A percentile compares a stretch with the other conserved stretches of the same genome.
These are phyloP conservation scores for Solanum peruvianum DNA, from an alignment of 257 asterid species.

Conservation along the genomic window DNA sequence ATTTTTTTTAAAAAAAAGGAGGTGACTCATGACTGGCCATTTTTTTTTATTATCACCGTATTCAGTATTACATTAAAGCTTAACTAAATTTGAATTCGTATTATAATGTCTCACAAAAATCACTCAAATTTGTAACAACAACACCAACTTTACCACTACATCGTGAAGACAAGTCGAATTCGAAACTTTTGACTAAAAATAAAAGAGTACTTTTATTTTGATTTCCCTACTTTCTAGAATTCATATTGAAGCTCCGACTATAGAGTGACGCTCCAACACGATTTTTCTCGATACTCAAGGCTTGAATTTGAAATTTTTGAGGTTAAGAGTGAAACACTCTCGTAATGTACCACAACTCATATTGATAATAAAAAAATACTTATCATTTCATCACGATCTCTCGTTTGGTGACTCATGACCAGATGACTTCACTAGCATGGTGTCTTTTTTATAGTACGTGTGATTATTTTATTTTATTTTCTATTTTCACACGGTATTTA, in stretches of 20 bases:
- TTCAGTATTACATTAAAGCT: too few species aligned
- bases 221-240: too few species aligned
- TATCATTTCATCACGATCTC: rapidly evolving
- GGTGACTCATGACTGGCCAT: background rate
- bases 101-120: background rate
- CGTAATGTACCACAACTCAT: too few species aligned
- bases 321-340: too few species aligned
- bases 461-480: background rate
- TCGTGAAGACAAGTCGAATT: too few species aligned
- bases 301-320: rapidly evolving
- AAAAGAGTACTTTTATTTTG: too few species aligned
- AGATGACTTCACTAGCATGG: background rate
- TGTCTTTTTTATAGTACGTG: background rate
- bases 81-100: rapidly evolving
- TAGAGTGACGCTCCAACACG: too few species aligned
- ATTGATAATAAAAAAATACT: background rate
- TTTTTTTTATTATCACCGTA: too few species aligned
- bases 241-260: too few species aligned
- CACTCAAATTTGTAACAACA: too few species aligned
- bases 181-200: background rate
- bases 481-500: background rate
- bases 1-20: background rate
- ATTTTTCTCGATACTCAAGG: too few species aligned
- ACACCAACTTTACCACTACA: background rate
- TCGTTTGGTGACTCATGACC: background rate